Conservation (phyloP, 108 stramenopile species). For the Asterionellopsis glacialis region DNA sequence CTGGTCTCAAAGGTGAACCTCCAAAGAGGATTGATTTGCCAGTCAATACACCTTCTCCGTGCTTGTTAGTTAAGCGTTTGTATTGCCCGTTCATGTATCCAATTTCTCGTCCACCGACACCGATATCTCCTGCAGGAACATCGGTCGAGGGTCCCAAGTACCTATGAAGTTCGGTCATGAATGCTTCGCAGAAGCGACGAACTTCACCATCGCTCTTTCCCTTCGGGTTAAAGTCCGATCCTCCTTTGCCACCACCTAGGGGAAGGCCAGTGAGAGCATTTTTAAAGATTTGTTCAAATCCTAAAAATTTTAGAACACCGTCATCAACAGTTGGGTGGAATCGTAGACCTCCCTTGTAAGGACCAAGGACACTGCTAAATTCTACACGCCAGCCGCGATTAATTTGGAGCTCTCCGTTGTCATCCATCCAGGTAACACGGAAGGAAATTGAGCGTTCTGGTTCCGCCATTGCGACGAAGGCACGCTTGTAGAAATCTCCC, state of each 20-base stretch:
- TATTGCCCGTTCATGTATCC: constrained; percentile 82
- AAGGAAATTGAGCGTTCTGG: constrained; percentile 71
- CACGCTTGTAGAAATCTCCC: constrained; percentile 62
- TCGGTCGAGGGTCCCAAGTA: constrained; percentile 72
- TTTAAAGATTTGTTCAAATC: constrained; percentile 84
- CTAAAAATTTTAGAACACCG: constrained; percentile 81
- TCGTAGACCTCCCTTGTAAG: constrained; percentile 91
- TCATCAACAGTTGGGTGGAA: constrained; percentile 88
- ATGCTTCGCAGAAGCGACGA: constrained; percentile 74
- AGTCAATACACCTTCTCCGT: constrained; percentile 70
- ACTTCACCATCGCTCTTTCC: constrained; percentile 72
- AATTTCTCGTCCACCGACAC: constrained; percentile 78
- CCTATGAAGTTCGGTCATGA: constrained; percentile 69
- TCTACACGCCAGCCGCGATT: constrained; percentile 82
- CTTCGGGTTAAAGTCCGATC: constrained; percentile 82
- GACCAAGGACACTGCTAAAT: constrained; percentile 79
- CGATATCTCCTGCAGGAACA: constrained; percentile 86
- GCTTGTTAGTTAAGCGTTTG: constrained; percentile 57
- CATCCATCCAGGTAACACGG: constrained; percentile 73
- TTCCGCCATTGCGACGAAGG: constrained; percentile 69
- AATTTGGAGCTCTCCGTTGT: constrained; percentile 30
- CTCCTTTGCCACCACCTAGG: constrained; percentile 64
- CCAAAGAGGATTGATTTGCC: constrained; percentile 65
- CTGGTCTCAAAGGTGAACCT: constrained; percentile 62
- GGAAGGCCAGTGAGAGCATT: constrained; percentile 75